Conservation (phyloP, 176 grass and related monocot genomes). For the Bolboschoenus planiculmis region DNA sequence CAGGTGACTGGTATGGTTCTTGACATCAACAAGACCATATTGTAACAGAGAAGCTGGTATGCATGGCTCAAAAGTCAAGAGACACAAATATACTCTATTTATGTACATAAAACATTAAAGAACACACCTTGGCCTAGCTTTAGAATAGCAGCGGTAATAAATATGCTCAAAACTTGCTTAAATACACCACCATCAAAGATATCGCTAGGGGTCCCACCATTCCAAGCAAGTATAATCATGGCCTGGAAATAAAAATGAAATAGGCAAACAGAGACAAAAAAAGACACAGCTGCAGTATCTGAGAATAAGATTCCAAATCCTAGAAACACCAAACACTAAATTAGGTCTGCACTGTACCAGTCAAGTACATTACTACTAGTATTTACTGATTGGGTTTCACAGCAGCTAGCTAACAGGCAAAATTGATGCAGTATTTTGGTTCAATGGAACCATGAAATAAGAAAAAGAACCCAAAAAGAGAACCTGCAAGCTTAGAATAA, state of each 20-base stretch:
- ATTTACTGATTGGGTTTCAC: neutral
- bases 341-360: neutral
- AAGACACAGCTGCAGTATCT: neutral
- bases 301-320: neutral
- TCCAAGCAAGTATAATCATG: slow-evolving; percentile 95
- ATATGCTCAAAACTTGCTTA: slow-evolving; percentile 94
- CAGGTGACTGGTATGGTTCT: neutral
- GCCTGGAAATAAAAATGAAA: slow-evolving; percentile 41
- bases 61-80: neutral
- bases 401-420: neutral
- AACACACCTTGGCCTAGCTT: slow-evolving; percentile 79
- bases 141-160: slow-evolving; percentile 89
- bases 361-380: neutral
- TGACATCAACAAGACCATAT: neutral
- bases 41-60: neutral
- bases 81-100: neutral
- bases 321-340: neutral
- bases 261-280: neutral
- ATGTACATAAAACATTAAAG: neutral
- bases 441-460: neutral
- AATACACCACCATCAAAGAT: slow-evolving; percentile 83
- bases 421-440: neutral
- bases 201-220: slow-evolving; percentile 84
- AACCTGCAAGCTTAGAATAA: slow-evolving; percentile 95
- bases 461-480: neutral